Evolutionary conservation across 2,329 filamentous ascomycete genomes (phyloP), one percentile per base, ranked within the genome.

Genomic region (Stemphylium lycopersici): DNA sequence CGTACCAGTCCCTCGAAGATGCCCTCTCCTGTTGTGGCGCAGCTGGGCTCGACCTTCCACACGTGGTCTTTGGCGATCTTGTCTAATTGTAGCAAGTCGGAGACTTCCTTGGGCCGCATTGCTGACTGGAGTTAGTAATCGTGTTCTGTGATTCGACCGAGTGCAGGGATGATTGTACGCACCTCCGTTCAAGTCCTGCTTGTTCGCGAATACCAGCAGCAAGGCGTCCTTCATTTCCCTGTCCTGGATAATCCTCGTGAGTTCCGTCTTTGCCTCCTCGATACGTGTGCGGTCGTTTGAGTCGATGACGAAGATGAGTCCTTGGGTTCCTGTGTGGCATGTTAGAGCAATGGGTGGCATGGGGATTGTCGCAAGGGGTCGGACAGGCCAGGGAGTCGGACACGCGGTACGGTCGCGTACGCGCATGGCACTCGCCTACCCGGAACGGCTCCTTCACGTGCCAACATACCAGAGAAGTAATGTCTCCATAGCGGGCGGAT

Each of bases 271-370:
- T 73, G 95, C 95, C 85, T 99, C 95, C 70, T 95, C 90, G 74
- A 99, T 90, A 87, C 95, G 92, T 80, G 96, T 93, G 78, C 92
- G 90, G 87, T 99, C 95, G 82, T 96, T 97, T 83, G 90, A 93
- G 83, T 99, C 95, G 77, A 99, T 92, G 71, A 99, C 95, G 86
- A 99, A 99, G 83, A 99, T 98, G 80, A 99, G 93, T 79, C 95
- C 95, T 82, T 99, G 95, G 69, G 95, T 99, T 82, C 96, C 75
- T 76, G 52, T 52, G 15, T 12, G 20, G n/a, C 26, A 34, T 12
- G 36, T 68, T 33, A 67, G 63, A 34, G 48, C 11, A 26, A 13
- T 20, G 15, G 16, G 15, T 31, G n/a, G 33, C 8, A 7, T 5
- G 12, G 10, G 3, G 20, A 13, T 15, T 7, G 26, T 41, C 10